Evolutionary conservation across 371 early-diverging fungal genomes (phyloP), one percentile per base, ranked within the genome.

Genomic region (Syncephalis plumigaleata): DNA sequence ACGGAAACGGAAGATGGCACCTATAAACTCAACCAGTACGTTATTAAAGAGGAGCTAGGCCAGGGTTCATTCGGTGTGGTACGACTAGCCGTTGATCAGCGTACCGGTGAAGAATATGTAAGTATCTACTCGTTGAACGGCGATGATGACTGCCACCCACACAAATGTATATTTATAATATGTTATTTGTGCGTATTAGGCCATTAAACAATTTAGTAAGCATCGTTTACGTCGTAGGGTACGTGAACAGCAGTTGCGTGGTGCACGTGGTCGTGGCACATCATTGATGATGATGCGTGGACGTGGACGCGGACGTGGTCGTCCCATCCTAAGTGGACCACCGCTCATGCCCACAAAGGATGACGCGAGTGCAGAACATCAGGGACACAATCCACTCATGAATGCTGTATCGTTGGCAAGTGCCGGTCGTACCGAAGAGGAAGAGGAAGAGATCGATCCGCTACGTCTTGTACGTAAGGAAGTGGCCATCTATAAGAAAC

Each of bases 151-250:
- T n/a, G n/a, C n/a, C n/a, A n/a, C n/a, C n/a, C n/a, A n/a, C n/a
- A n/a, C 23, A 4, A 13, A 36, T 43, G 18, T 21, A 18, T 36
- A 17, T 23, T 26, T 23, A n/a, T 31, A 25, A 39, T 39, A 45
- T 21, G 24, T 8, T 51, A 39, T 31, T 37, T 45, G 23, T 43
- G 16, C 27, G 20, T 45, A 16, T 25, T 68, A 82, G 79, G 88
- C 94, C 8, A 77, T 91, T 52, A 96, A 96, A 63, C 91, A 86
- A 56, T 87, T 90, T 47, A 78, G 77, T 59, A 91, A 91, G 55
- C 61, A 76, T n/a, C 72, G 78, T 39, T 59, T 93, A 38, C 77
- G 87, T 44, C 79, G 78, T 44, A 4, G 31, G 31, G 31, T 31
- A 31, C 73, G 73, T 50, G 75, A 77, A 45, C 77, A 77, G 52